phyloP scores from a whole-genome alignment of 176 grass and related monocot species.

The Rhynchospora breviuscula region DNA sequence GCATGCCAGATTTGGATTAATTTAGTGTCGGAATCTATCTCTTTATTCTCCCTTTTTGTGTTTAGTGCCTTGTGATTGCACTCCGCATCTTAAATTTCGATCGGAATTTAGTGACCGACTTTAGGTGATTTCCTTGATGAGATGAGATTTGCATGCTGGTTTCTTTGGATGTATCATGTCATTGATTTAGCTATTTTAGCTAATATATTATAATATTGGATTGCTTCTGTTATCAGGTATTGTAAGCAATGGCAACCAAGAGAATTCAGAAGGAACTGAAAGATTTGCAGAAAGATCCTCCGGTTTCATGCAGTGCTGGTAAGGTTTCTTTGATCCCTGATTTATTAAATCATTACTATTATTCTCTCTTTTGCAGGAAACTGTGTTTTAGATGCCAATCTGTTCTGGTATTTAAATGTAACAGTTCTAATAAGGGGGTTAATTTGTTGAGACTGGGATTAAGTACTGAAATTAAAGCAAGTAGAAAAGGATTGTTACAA shows the following conservation, averaged over 20 bases:
- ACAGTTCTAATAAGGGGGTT: not conserved
- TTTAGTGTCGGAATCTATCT: not conserved
- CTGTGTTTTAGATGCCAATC: not conserved
- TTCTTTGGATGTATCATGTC: not conserved
- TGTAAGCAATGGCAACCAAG: constrained; percentile 26
- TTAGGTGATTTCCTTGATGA: not conserved
- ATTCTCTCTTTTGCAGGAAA: not conserved
- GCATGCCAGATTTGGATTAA: not conserved
- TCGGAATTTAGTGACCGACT: not conserved
- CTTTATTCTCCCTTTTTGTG: not conserved
- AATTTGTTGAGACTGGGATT: no score
- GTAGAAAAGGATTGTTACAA: not conserved
- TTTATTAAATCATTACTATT: not conserved
- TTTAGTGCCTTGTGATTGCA: not conserved
- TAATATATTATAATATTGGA: not conserved
- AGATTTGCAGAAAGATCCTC: constrained; percentile 27
- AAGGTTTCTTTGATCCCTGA: not conserved
- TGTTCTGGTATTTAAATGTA: not conserved
- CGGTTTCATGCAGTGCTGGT: constrained; percentile 34
- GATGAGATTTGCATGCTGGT: not conserved
- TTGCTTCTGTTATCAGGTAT: not conserved
- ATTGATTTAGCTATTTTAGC: not conserved
- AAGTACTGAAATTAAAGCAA: not conserved
- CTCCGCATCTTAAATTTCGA: not conserved
- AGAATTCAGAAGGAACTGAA: constrained; percentile 35